Evolutionary conservation across 306 rosid genomes (phyloP), one percentile per base, ranked within the genome.

Genomic region (Vigna nakashimae): DNA sequence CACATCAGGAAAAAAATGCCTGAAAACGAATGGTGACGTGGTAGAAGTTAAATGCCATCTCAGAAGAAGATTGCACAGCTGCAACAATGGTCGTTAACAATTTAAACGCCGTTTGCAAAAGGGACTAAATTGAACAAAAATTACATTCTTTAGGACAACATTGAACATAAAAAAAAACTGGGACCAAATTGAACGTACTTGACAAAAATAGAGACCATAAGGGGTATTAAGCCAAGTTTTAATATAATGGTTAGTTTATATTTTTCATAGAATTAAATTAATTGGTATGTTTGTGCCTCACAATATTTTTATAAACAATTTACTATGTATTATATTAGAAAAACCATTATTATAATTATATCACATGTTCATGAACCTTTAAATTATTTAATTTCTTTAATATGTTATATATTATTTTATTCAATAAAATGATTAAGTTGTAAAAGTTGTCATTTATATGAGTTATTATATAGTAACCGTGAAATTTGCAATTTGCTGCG

Each of bases 1-100:
- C 98, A 2, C 90, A 92, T 80, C 89, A 74, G 75, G 99, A 92
- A 85, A 90, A 90, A 87, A 30, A 58, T 84, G 76, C 85, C 87
- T 75, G 88, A 83, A 76, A 75, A 74, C 63, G 84, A 4, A 20
- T 64, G 55, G 71, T 83, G 22, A 20, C 1, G 22, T 0, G 22
- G 22, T 0, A 20, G 0, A 20, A 20, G 1, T 20, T 20, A 20
- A 20, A 20, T 20, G 22, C 22, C 22, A 20, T 20, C 1, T 20
- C 22, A 20, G 22, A 20, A 20, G 22, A 20, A 20, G 1, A 20
- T 20, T 20, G 22, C 22, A 20, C 22, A 20, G 22, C 22, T 20
- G 1, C 1, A 20, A 20, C 1, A 20, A 20, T 20, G 22, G 22
- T 20, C 22, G 22, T 20, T 20, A 20, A 20, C 22, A 20, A 20